Evolutionary conservation across 2,329 filamentous ascomycete genomes (phyloP).

Genomic region (Xylariaceae sp.): DNA sequence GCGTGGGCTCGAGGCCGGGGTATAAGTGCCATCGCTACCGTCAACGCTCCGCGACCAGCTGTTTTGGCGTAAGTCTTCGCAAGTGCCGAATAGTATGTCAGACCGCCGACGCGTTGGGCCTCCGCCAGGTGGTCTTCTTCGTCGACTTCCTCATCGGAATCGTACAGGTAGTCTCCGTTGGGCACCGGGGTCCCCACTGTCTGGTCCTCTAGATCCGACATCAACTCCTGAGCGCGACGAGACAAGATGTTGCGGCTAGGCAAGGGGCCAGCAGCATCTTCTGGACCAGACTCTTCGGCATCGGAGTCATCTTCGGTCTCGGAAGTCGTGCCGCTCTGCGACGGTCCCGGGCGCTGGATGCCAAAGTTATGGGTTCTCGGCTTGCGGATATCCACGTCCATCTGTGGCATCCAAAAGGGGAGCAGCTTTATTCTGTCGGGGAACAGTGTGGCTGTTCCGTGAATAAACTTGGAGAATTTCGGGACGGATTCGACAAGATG

Average conservation of each 20-base stretch:
- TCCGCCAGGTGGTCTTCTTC: slow-evolving; percentile 69
- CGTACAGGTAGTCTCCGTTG: slow-evolving; percentile 78
- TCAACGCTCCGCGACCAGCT: slow-evolving; percentile 34
- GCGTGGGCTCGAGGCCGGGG: slow-evolving; percentile 48
- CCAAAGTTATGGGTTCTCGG: slow-evolving; percentile 83
- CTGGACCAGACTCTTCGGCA: slow-evolving; percentile 41
- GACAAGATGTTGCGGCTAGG: slow-evolving; percentile 13
- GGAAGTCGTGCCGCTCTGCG: slow-evolving; percentile 68
- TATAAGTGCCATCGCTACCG: slow-evolving; percentile 40
- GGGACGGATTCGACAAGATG: slow-evolving; percentile 98
- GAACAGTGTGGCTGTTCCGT: slow-evolving; percentile 83
- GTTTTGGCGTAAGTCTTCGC: slow-evolving; percentile 36
- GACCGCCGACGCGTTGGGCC: slow-evolving; percentile 67
- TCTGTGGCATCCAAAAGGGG: slow-evolving; percentile 97
- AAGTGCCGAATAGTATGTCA: slow-evolving; percentile 62
- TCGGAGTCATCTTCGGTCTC: slow-evolving; percentile 68
- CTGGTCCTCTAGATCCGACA: slow-evolving; percentile 72
- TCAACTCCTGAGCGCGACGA: slow-evolving; percentile 10
- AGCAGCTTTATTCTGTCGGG: slow-evolving; percentile 81
- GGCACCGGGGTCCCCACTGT: slow-evolving; percentile 53
- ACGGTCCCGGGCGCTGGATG: slow-evolving; percentile 71
- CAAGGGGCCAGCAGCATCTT: slow-evolving; percentile 2
- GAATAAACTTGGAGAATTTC: slow-evolving; percentile 99
- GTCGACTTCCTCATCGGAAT: slow-evolving; percentile 79
- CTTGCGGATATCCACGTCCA: slow-evolving; percentile 96